Evolutionary conservation across 371 early-diverging fungal genomes (phyloP), one percentile per base, ranked within the genome.

Genomic region (Mucor circinelloides): DNA sequence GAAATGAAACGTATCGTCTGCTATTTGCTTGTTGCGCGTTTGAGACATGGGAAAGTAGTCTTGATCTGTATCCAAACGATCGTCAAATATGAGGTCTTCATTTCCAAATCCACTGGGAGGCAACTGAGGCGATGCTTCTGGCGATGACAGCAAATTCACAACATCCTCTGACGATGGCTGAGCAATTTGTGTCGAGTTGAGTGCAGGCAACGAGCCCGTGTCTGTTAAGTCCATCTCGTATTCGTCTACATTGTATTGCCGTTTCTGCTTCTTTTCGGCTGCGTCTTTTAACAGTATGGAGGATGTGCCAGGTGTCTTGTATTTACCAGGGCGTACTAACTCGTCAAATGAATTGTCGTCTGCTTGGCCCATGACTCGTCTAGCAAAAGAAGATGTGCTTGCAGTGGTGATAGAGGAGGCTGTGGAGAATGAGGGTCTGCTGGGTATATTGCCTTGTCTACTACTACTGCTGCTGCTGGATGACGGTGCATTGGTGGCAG

Each of bases 1-100:
- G 31, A 74, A 84, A 25, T 63, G 64, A 32, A 71, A 71, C 19
- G 50, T 56, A 2, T 64, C 64, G 13, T 71, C n/a, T 1, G 12
- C 25, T 2, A 68, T 60, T n/a, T 46, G 21, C 13, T 60, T 46
- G 21, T 34, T 46, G 1, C 60, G 52, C 12, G 60, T 31, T 42
- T 67, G 67, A 25, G 71, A 59, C 17, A 63, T 15, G n/a, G 71
- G 67, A 23, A 67, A 66, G 19, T 58, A 67, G 8, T 71, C 67
- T 10, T 52, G 21, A 13, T 69, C 44, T 7, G n/a, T 12, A 13
- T 64, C 48, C 6, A 65, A 44, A 19, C 44, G 42, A 30, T 42
- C 58, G 1, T 48, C 48, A 60, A 60, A 60, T 4, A 23, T 12
- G 30, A 28, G 48, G 2, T 8, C 31, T 2, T 30, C 17, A 5